Evolutionary conservation across 768 basidiomycete species (phyloP), one percentile per base, ranked within the genome.

Genomic region (Hirschioporus abietinus): DNA sequence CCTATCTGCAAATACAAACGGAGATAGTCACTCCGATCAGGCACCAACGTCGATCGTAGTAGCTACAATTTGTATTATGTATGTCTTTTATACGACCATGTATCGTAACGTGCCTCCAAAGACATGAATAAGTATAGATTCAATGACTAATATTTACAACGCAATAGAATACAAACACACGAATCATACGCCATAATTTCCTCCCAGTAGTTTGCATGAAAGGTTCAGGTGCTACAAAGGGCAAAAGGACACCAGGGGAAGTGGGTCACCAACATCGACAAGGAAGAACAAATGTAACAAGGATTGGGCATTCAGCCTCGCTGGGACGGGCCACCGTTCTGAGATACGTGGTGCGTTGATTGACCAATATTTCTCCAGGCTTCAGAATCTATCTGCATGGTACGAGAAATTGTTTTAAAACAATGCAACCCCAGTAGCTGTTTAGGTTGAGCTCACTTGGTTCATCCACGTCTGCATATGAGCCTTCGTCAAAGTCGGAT

Each of bases 381-480:
- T 5, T 52, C 42, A 12, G 42, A 20, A 20, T 52, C 42, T 1
- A 52, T 52, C 42, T 52, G 20, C 20, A 52, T 10, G 42, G 12
- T 15, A 20, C 42, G 42, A 20, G 42, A 30, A 52, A 52, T 15
- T 15, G 42, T 52, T 52, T n/a, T 20, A 52, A 52, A 52, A 52
- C 42, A 15, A 20, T 15, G 42, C 20, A 20, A 52, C 42, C 42
- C 30, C 42, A 52, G 20, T 10, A 52, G 42, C 42, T 52, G 42
- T 52, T 52, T 52, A 52, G 42, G 42, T 52, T 52, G 42, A 52
- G 42, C 42, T 52, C 42, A 52, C 42, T 52, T 52, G 42, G 59
- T 77, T 78, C 76, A 80, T 77, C 85, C 80, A 81, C 68, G 79
- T 73, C 65, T 73, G 74, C 68, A 75, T 74, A 34, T 68, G 71